Conservation (phyloP, 177 flowering plant genomes). For the Telopea speciosissima region DNA sequence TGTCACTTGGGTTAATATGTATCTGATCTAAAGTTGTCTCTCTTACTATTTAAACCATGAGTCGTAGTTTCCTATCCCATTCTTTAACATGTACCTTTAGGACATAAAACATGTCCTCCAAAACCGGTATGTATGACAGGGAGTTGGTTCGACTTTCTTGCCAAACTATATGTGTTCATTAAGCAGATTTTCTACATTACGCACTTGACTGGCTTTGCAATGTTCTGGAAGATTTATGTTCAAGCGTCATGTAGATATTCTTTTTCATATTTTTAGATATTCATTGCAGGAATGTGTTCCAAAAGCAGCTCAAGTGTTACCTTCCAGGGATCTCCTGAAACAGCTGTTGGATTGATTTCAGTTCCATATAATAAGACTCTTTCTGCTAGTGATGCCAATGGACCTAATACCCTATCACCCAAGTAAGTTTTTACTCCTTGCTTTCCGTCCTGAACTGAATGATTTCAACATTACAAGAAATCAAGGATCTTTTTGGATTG, state of each 20-base stretch:
- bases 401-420: conserved; percentile 9
- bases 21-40: too few species aligned
- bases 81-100: neutral
- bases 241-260: neutral
- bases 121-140: neutral
- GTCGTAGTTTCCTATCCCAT: neutral
- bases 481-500: neutral
- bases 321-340: conserved; percentile 18
- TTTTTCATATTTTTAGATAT: neutral
- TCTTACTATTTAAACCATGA: neutral
- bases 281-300: conserved; percentile 16
- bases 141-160: neutral
- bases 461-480: too few species aligned
- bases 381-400: conserved; percentile 3
- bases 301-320: conserved; percentile 11
- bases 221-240: neutral
- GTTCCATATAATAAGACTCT: conserved; percentile 12
- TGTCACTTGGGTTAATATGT: too few species aligned
- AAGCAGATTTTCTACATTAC: neutral
- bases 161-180: neutral
- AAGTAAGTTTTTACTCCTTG: conserved; percentile 2
- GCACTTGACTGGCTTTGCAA: neutral
- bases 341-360: conserved; percentile 15
- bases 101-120: neutral
- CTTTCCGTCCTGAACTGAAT: neutral